These are phyloP conservation scores for Arthromyces matolae DNA, from an alignment of 768 basidiomycete genomes.

Conservation along the genomic window DNA sequence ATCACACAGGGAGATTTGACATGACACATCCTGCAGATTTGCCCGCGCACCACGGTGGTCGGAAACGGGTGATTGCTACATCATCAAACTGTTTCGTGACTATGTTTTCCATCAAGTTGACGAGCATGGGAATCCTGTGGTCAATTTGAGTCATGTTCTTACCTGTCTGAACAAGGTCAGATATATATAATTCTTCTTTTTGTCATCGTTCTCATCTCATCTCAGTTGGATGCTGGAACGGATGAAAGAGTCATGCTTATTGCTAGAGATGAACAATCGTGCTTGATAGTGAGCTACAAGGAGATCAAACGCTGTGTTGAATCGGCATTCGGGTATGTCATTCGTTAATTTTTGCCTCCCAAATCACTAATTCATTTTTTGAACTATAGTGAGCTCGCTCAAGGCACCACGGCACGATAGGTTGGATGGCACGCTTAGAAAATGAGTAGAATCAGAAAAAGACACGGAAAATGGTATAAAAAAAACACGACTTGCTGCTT, in stretches of 20 bases:
- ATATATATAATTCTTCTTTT: slow-evolving; percentile 5
- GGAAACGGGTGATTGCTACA: slow-evolving; percentile 96
- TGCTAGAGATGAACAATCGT: slow-evolving; percentile 93
- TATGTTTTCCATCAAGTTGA: slow-evolving; percentile 98
- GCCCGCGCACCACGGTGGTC: slow-evolving; percentile 97
- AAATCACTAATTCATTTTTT: too few relatives aligned
- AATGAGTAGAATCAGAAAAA: slow-evolving; percentile 66
- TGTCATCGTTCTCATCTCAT: neutral
- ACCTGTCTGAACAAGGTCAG: slow-evolving; percentile 89
- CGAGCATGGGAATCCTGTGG: slow-evolving; percentile 81
- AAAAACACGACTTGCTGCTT: slow-evolving; percentile 22
- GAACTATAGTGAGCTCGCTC: slow-evolving; percentile 53
- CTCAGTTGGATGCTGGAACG: slow-evolving; percentile 84
- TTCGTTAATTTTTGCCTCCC: too few relatives aligned
- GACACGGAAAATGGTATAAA: slow-evolving; percentile 30
- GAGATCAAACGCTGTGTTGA: slow-evolving; percentile 87
- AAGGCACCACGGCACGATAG: slow-evolving; percentile 24
- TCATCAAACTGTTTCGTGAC: slow-evolving; percentile 97
- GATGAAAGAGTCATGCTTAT: slow-evolving; percentile 96
- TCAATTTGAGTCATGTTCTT: slow-evolving; percentile 89
- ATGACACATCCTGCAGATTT: slow-evolving; percentile 50
- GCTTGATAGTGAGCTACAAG: slow-evolving; percentile 89
- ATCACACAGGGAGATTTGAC: neutral
- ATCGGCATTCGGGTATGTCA: slow-evolving; percentile 74
- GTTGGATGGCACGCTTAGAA: slow-evolving; percentile 28